These are phyloP conservation scores for Croton laevigatus DNA, from an alignment of 441 rosid genomes.

Conservation along the genomic window DNA sequence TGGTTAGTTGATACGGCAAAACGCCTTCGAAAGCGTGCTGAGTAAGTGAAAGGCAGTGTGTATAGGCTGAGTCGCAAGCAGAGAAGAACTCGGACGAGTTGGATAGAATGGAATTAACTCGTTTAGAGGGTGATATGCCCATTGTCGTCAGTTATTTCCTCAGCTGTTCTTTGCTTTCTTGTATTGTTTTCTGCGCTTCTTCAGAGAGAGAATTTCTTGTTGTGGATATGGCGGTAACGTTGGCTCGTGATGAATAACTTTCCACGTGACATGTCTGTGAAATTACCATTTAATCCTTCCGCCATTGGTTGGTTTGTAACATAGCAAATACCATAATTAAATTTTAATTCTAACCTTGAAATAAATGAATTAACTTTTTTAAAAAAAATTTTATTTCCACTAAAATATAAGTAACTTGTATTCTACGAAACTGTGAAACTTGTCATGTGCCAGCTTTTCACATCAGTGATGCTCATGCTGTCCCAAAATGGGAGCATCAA, in stretches of 20 bases:
- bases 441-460: not conserved
- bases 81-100: constrained; percentile 52
- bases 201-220: not conserved
- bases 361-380: no score
- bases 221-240: not conserved
- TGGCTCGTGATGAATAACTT: not conserved
- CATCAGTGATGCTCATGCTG: not conserved
- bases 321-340: no score
- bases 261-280: not conserved
- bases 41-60: constrained; percentile 60
- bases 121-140: constrained; percentile 23
- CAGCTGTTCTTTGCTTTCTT: not conserved
- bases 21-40: constrained; percentile 76
- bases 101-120: constrained; percentile 28
- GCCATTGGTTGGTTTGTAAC: no score
- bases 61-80: constrained; percentile 64
- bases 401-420: not conserved
- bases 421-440: not conserved
- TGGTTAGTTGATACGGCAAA: constrained; percentile 66
- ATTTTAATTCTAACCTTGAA: no score
- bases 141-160: not conserved
- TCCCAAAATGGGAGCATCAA: not conserved
- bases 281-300: not conserved
- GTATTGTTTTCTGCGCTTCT: not conserved
- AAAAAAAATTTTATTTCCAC: not conserved